Percentiles rank a stretch among this genome's conserved stretches.
phyloP scores from a whole-genome alignment of 2,329 filamentous ascomycete genomes.

The Pseudofabraea citricarpa region DNA sequence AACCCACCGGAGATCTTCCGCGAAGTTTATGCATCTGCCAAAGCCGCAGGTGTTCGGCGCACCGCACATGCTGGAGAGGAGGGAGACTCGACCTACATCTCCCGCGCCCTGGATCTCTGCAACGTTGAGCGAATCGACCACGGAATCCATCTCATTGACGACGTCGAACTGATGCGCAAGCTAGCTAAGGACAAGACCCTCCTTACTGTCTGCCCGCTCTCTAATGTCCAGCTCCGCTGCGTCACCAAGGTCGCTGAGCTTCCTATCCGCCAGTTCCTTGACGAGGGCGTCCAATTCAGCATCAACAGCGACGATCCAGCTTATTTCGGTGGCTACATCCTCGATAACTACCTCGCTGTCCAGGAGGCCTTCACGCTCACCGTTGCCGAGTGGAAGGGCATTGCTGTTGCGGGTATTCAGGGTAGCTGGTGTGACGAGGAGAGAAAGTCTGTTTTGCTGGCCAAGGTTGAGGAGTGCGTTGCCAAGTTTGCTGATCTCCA shows the following conservation, averaged over 20 bases:
- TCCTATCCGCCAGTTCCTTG: slow-evolving; percentile 37
- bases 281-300: slow-evolving; percentile 40
- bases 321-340: slow-evolving; percentile 67
- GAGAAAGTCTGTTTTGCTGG: slow-evolving; percentile 56
- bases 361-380: slow-evolving; percentile 64
- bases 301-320: slow-evolving; percentile 45
- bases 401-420: slow-evolving; percentile 56
- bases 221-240: slow-evolving; percentile 57
- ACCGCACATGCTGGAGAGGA: slow-evolving; percentile 77
- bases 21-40: slow-evolving; percentile 53
- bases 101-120: slow-evolving; percentile 56
- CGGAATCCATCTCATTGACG: slow-evolving; percentile 60
- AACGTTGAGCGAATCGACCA: slow-evolving; percentile 68
- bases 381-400: slow-evolving; percentile 60
- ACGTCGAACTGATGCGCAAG: slow-evolving; percentile 50
- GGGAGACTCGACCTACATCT: slow-evolving; percentile 62
- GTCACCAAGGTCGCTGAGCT: slow-evolving; percentile 37
- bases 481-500: slow-evolving; percentile 14
- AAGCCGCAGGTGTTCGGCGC: slow-evolving; percentile 47
- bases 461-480: slow-evolving; percentile 36
- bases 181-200: slow-evolving; percentile 54
- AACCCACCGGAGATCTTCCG: slow-evolving; percentile 56
- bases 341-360: slow-evolving; percentile 71
- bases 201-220: slow-evolving; percentile 68
- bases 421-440: slow-evolving; percentile 65